Evolutionary conservation across 768 basidiomycete genomes (phyloP).

Genomic region (Hygrocybe punicea): DNA sequence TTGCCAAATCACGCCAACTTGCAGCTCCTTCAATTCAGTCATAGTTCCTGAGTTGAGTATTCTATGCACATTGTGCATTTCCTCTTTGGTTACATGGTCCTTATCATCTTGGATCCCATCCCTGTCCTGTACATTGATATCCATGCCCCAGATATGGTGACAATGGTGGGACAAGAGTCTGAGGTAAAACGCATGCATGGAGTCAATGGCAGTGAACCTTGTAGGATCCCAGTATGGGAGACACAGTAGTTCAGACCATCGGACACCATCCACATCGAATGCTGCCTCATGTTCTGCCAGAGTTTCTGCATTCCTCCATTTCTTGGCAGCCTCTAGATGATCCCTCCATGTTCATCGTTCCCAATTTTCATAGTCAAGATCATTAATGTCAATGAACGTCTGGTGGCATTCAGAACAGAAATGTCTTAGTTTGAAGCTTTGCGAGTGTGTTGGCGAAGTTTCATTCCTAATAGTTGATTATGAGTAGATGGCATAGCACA

Average conservation of each 20-base stretch:
- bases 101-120: constrained; percentile 5
- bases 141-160: constrained; percentile 16
- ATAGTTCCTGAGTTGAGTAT: background rate
- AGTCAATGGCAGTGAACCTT: constrained; percentile 25
- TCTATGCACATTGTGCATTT: background rate
- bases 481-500: too few species aligned
- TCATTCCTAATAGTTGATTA: too few species aligned
- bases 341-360: constrained; percentile 5
- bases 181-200: constrained; percentile 32
- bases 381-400: constrained; percentile 6
- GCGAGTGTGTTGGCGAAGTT: too few species aligned
- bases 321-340: constrained; percentile 7
- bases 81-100: background rate
- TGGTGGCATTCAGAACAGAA: constrained; percentile 15
- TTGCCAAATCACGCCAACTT: background rate
- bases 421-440: too few species aligned
- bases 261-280: constrained; percentile 18
- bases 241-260: constrained; percentile 25
- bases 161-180: constrained; percentile 20
- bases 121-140: constrained; percentile 10
- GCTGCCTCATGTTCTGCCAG: constrained; percentile 14
- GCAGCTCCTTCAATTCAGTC: background rate
- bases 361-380: constrained; percentile 14
- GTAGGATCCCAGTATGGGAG: constrained; percentile 31
- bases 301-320: constrained; percentile 9